Evolutionary conservation across 208 protist genomes (phyloP).

Genomic region (Trypanosoma mega): DNA sequence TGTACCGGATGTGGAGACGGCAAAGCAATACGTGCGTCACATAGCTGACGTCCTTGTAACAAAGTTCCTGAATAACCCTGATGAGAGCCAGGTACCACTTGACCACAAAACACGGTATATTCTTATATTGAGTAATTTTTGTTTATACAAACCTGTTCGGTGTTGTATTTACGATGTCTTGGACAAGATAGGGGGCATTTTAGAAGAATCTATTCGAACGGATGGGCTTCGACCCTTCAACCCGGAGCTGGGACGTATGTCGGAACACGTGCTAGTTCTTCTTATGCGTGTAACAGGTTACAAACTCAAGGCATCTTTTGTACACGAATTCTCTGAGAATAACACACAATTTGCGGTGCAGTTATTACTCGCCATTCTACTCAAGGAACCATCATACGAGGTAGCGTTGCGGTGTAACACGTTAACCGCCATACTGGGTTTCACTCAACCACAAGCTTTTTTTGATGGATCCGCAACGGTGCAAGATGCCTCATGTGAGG

Average conservation of each 20-base stretch:
- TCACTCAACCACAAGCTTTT: conserved; percentile 91
- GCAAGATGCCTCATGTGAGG: conserved; percentile 74
- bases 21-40: conserved; percentile 32
- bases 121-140: conserved; percentile 89
- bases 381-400: conserved; percentile 92
- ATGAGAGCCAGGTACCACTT: conserved; percentile 64
- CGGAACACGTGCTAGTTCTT: conserved; percentile 90
- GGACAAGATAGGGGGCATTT: conserved; percentile 76
- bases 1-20: conserved; percentile 33
- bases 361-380: conserved; percentile 86
- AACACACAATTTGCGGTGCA: conserved; percentile 92
- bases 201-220: conserved; percentile 82
- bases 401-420: conserved; percentile 88
- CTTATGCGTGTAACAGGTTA: conserved; percentile 88
- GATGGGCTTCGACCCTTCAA: conserved; percentile 88
- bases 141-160: conserved; percentile 70
- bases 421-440: conserved; percentile 83
- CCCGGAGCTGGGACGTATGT: conserved; percentile 91
- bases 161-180: conserved; percentile 69
- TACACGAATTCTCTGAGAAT: conserved; percentile 89
- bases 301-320: conserved; percentile 84
- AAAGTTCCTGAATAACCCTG: conserved; percentile 80
- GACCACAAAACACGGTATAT: conserved; percentile 84
- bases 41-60: conserved; percentile 51
- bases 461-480: conserved; percentile 60